A percentile compares a stretch with the other conserved stretches of the same genome.
phyloP scores from a whole-genome alignment of 192 early-diverging fungal species.

The Dispira simplex region DNA sequence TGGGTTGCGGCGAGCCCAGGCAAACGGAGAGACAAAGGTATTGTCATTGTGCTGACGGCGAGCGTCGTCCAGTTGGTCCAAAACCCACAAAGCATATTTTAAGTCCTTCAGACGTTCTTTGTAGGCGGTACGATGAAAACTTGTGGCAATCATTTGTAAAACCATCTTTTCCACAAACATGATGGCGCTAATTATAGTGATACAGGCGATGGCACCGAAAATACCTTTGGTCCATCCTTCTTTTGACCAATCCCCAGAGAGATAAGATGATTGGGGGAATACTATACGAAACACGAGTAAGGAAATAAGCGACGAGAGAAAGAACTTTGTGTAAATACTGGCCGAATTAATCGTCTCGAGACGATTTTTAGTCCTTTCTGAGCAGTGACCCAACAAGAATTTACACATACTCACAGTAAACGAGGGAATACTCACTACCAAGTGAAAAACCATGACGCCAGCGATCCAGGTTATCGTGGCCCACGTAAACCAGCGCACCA shows the following conservation, averaged over 20 bases:
- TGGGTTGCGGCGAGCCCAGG: conserved; percentile 9
- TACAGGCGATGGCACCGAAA: conserved; percentile 32
- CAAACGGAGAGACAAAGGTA: conserved; percentile 5
- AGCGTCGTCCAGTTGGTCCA: conserved; percentile 36
- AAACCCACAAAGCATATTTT: conserved; percentile 39
- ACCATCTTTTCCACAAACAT: conserved; percentile 41
- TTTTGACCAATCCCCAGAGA: conserved; percentile 11
- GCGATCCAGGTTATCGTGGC: conserved; percentile 30
- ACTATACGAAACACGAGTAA: conserved; percentile 34
- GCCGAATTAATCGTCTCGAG: conserved; percentile 36
- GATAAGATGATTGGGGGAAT: conserved; percentile 27
- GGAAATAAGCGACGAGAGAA: conserved; percentile 29
- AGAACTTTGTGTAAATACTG: conserved; percentile 38
- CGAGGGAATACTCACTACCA: conserved; percentile 37
- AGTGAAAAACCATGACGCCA: conserved; percentile 31
- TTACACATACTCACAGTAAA: conserved; percentile 31
- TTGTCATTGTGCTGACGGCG: conserved; percentile 16
- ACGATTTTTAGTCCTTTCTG: conserved; percentile 33
- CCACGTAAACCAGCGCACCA: conserved; percentile 28
- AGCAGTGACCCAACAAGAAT: conserved; percentile 19
- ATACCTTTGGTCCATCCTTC: conserved; percentile 31
- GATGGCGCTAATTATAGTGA: conserved; percentile 31
- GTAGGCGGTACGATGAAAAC: conserved; percentile 46
- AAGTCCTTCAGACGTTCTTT: conserved; percentile 42
- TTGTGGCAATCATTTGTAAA: conserved; percentile 42